Evolutionary conservation across 352 stramenopile species (phyloP).

Genomic region (Peronospora tabacina): DNA sequence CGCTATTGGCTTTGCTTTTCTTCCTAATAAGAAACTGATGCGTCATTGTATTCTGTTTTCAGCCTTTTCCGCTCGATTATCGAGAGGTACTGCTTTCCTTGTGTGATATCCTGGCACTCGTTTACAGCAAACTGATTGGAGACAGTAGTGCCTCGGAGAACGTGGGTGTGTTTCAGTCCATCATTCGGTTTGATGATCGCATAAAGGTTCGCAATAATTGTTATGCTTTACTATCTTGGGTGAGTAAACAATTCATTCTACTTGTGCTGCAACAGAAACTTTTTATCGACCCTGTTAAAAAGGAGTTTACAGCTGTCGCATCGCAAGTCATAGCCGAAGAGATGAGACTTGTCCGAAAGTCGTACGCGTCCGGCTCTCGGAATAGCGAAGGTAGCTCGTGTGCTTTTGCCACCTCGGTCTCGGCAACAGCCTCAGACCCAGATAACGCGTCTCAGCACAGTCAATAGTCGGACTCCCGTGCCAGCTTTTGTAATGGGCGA

Average conservation of each 20-base stretch:
- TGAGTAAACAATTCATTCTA: background rate
- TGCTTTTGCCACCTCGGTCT: background rate
- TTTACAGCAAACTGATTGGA: conserved; percentile 80
- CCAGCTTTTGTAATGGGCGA: background rate
- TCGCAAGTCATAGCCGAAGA: conserved; percentile 51
- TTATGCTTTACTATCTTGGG: background rate
- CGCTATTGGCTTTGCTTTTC: background rate
- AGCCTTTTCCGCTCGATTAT: conserved; percentile 79
- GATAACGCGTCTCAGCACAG: background rate
- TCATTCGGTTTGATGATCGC: conserved; percentile 71
- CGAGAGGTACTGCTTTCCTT: conserved; percentile 73
- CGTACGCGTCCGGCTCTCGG: conserved; percentile 28
- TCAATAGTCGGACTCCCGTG: background rate
- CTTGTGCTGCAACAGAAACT: conserved; percentile 48
- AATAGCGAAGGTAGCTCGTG: conserved; percentile 1
- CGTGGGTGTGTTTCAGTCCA: conserved; percentile 63
- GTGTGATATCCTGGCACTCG: conserved; percentile 71
- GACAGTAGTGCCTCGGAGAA: conserved; percentile 70
- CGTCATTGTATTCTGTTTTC: conserved; percentile 8
- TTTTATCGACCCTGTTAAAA: conserved; percentile 74
- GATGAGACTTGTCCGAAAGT: conserved; percentile 45
- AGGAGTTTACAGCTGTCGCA: conserved; percentile 65
- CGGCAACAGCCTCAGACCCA: background rate
- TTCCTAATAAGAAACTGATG: background rate
- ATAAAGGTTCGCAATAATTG: conserved; percentile 46